phyloP scores from a whole-genome alignment of 2,329 filamentous ascomycete species.

The Aulographum hederae region DNA sequence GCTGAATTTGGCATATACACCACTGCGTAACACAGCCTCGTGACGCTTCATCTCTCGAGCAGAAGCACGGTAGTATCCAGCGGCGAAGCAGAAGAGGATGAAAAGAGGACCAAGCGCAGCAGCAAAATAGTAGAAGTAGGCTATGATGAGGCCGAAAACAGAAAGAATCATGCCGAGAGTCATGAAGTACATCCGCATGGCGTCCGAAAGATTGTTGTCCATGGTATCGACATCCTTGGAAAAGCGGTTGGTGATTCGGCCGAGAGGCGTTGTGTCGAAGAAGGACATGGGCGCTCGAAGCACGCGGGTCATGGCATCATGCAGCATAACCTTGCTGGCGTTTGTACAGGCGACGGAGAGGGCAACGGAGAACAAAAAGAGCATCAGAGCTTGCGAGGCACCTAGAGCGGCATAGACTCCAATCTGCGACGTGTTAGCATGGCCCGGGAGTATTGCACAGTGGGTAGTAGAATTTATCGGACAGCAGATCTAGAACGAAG shows the following conservation, averaged over 20 bases:
- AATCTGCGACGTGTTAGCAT: too few relatives aligned
- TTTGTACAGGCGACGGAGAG: constrained; percentile 66
- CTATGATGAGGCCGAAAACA: constrained; percentile 79
- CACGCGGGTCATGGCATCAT: constrained; percentile 60
- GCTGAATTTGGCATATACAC: constrained; percentile 77
- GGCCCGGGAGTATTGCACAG: too few relatives aligned
- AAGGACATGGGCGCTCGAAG: constrained; percentile 62
- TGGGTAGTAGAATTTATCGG: too few relatives aligned
- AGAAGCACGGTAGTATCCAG: constrained; percentile 76
- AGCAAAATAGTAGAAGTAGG: constrained; percentile 84
- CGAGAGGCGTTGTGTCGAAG: constrained; percentile 91
- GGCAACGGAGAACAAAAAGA: constrained; percentile 64
- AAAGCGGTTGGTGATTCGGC: constrained; percentile 91
- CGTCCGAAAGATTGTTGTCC: constrained; percentile 81
- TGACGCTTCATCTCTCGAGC: constrained; percentile 90
- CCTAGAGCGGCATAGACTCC: constrained; percentile 55
- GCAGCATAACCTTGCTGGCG: constrained; percentile 66
- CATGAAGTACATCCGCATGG: constrained; percentile 82
- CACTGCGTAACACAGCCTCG: constrained; percentile 73
- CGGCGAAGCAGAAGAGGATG: constrained; percentile 61
- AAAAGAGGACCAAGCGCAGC: constrained; percentile 52
- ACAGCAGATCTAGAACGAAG: too few relatives aligned
- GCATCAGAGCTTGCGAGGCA: constrained; percentile 48
- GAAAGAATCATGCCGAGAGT: constrained; percentile 67
- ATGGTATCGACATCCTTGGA: constrained; percentile 90